Evolutionary conservation across 2,329 filamentous ascomycete genomes (phyloP).

Genomic region (Epichloe elymi): DNA sequence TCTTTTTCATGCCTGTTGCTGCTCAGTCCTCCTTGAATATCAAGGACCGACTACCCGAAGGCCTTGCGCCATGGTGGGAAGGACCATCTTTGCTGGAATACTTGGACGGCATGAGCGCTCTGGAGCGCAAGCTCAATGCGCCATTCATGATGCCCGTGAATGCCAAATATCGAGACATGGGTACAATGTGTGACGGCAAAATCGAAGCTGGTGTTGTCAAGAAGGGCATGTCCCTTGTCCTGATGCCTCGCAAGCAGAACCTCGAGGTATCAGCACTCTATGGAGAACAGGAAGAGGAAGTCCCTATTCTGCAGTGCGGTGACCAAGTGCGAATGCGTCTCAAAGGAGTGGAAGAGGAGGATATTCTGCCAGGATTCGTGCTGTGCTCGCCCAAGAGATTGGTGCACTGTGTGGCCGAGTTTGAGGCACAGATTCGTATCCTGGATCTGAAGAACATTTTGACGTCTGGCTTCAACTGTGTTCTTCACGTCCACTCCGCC

Average conservation of each 20-base stretch:
- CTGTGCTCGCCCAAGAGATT: constrained; percentile 88
- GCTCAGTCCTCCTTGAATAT: constrained; percentile 78
- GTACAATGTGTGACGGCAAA: constrained; percentile 95
- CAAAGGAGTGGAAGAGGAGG: constrained; percentile 93
- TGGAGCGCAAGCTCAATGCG: constrained; percentile 92
- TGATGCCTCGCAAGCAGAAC: constrained; percentile 90
- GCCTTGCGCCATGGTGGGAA: constrained; percentile 68
- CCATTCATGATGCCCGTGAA: constrained; percentile 99
- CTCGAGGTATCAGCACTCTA: constrained; percentile 77
- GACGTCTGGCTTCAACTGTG: constrained; percentile 92
- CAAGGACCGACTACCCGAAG: constrained; percentile 73
- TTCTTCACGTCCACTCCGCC: constrained; percentile 91
- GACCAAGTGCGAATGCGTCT: constrained; percentile 89
- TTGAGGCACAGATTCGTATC: constrained; percentile 94
- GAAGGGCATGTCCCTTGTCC: constrained; percentile 71
- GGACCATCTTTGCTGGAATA: constrained; percentile 89
- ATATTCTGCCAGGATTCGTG: constrained; percentile 89
- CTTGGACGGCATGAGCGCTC: constrained; percentile 81
- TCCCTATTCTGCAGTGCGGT: constrained; percentile 69
- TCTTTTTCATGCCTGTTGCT: constrained; percentile 92
- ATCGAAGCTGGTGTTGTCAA: constrained; percentile 89
- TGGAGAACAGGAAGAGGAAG: constrained; percentile 92
- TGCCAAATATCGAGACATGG: constrained; percentile 94
- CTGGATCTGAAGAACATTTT: constrained; percentile 91
- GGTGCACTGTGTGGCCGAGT: constrained; percentile 77